Base-by-base conservation (phyloP, 2,329 filamentous ascomycete genomes). In the Talaromyces sp. region DNA sequence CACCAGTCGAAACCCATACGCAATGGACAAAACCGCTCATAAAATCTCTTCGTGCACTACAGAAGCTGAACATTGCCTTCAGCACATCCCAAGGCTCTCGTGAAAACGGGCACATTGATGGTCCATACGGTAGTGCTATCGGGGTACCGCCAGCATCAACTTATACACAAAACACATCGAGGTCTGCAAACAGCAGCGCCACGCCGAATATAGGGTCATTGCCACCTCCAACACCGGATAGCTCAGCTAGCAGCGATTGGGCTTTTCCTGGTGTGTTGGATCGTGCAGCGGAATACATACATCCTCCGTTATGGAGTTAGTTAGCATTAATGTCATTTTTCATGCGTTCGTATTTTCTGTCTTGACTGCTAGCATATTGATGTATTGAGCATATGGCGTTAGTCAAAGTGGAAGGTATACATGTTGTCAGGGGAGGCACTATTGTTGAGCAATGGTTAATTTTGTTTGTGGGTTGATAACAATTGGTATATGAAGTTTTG, bases 271-370 rank as follows among this genome's bases (percentile, higher is more conserved):
- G 76, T 61, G 67, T 80, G n/a, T 59, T 79, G 12, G 77, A 79
- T 61, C 71, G 77, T 14, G 77, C 77, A 38, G 69, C 74, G n/a
- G 77, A 80, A 66, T 80, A 79, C 64, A 79, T 80, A 11, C 77
- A 79, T 60, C 77, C 78, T 17, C 77, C 77, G 2, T 65, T 80
- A 12, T 80, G 78, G 78, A 67, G 72, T 41, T 75, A 54, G 35
- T 11, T 35, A 19, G 32, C 32, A 41, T 26, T 12, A 11, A 35
- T 48, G 7, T 26, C 26, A 48, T 21, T 50, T 32, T 50, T 35
- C 6, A 19, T n/a, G 32, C 46, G 1, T 21, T 50, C 5, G 19
- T 17, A 14, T 35, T 35, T 57, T 29, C 24, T 26, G 17, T 41
- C 32, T 60, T 48, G 5, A 51, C 12, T 51, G 12, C 19, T 51